Conservation (phyloP, 495 filamentous ascomycete species). For the Aspergillus asperescens region DNA sequence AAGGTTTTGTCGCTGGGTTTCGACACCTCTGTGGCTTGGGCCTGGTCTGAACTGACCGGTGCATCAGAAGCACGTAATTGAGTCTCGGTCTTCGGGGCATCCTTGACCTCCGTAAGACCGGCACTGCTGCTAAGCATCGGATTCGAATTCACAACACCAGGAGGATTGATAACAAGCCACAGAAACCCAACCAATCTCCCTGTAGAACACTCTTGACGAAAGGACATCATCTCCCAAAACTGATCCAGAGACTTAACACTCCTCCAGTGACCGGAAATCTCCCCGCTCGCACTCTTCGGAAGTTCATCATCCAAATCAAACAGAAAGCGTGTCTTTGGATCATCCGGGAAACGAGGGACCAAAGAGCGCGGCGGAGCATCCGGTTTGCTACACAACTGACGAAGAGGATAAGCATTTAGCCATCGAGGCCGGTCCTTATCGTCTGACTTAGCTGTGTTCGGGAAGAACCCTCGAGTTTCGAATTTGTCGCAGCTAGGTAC, state of each 20-base stretch:
- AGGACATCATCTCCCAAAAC: slow-evolving; percentile 99
- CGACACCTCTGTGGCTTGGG: neutral
- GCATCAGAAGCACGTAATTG: neutral
- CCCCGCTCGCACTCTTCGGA: slow-evolving; percentile 34
- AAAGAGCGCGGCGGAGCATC: slow-evolving; percentile 73
- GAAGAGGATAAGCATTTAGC: slow-evolving; percentile 57
- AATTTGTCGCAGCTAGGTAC: slow-evolving; percentile 78
- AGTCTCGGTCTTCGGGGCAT: neutral
- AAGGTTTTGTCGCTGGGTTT: neutral
- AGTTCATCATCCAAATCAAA: slow-evolving; percentile 82
- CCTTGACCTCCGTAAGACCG: slow-evolving; percentile 1
- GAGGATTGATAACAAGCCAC: slow-evolving; percentile 76
- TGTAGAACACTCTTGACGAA: slow-evolving; percentile 89
- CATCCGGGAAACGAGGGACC: slow-evolving; percentile 88
- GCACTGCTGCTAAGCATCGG: slow-evolving; percentile 33
- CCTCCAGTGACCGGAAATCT: slow-evolving; percentile 63
- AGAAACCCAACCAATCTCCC: slow-evolving; percentile 89
- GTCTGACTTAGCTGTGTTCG: slow-evolving; percentile 39
- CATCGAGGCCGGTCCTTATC: slow-evolving; percentile 45
- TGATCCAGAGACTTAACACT: slow-evolving; percentile 76
- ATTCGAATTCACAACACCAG: slow-evolving; percentile 34
- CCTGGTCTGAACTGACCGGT: slow-evolving; percentile 5
- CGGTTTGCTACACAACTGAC: slow-evolving; percentile 50
- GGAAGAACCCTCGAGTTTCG: slow-evolving; percentile 63
- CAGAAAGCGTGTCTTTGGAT: slow-evolving; percentile 89